Evolutionary conservation across 129 eudicot genomes (phyloP).

Genomic region (Silybum marianum): DNA sequence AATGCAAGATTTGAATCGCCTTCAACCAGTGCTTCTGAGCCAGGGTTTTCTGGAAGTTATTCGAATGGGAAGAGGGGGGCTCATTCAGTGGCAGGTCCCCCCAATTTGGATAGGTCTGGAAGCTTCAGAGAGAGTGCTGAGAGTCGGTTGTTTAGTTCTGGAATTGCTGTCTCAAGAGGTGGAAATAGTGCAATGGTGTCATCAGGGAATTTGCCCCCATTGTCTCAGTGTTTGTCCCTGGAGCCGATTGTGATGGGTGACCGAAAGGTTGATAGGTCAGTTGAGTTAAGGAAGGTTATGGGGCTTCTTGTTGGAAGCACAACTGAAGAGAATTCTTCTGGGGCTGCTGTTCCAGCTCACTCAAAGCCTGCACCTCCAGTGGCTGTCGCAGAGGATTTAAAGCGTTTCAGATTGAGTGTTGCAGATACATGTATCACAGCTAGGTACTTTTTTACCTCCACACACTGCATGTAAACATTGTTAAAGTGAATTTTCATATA

Average conservation of each 20-base stretch:
- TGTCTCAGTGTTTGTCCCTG: slow-evolving; percentile 67
- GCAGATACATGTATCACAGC: slow-evolving; percentile 62
- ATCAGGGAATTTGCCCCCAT: slow-evolving; percentile 45
- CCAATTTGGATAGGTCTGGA: slow-evolving; percentile 68
- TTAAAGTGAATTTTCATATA: not conserved
- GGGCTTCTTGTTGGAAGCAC: slow-evolving; percentile 49
- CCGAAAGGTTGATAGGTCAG: slow-evolving; percentile 43
- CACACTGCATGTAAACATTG: not conserved
- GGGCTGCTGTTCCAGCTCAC: slow-evolving; percentile 54
- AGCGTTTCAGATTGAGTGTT: slow-evolving; percentile 56
- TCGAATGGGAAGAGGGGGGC: slow-evolving; percentile 56
- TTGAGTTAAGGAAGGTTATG: slow-evolving; percentile 67
- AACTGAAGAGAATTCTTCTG: slow-evolving; percentile 64
- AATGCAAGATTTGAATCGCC: slow-evolving; percentile 60
- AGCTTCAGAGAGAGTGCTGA: slow-evolving; percentile 78
- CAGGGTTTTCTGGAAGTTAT: slow-evolving; percentile 55
- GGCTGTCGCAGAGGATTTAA: slow-evolving; percentile 63
- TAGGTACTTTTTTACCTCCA: slow-evolving; percentile 47
- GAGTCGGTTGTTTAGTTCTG: slow-evolving; percentile 52
- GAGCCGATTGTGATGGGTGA: slow-evolving; percentile 71
- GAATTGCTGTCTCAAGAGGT: slow-evolving; percentile 49
- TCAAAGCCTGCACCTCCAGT: slow-evolving; percentile 48
- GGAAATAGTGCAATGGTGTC: slow-evolving; percentile 28
- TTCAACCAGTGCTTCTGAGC: slow-evolving; percentile 68
- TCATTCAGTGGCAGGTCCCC: slow-evolving; percentile 38